A percentile compares a stretch with the other conserved stretches of the same genome.
Conservation (phyloP, 169 alveolate species). For the Eimeria brunetti region DNA sequence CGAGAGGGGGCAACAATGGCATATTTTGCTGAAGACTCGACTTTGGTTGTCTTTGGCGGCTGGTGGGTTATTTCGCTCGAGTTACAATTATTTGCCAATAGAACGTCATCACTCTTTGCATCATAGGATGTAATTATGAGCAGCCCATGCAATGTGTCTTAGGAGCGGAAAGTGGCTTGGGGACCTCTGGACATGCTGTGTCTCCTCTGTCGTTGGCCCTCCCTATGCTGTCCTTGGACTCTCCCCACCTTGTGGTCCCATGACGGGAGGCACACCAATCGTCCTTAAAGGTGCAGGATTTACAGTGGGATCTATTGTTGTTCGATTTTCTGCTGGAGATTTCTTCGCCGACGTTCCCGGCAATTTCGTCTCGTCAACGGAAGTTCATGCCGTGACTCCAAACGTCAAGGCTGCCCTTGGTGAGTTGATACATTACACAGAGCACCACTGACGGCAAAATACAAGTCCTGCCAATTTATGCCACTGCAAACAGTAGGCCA, state of each 20-base stretch:
- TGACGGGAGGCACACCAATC: conserved; percentile 94
- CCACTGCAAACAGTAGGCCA: no score
- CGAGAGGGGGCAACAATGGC: conserved; percentile 95
- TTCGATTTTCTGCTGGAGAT: conserved; percentile 92
- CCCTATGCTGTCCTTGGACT: conserved; percentile 94
- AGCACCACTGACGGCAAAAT: background rate
- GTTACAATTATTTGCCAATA: background rate
- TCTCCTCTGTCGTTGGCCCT: conserved; percentile 96
- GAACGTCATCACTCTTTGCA: background rate
- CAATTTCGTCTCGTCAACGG: conserved; percentile 90
- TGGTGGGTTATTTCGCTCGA: conserved; percentile 83
- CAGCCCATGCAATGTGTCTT: background rate
- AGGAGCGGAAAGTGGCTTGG: conserved; percentile 94
- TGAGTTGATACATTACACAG: background rate
- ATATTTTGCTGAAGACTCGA: conserved; percentile 92
- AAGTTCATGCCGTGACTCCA: conserved; percentile 93
- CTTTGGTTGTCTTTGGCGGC: conserved; percentile 95
- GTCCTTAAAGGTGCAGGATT: conserved; percentile 92
- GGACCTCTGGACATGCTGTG: conserved; percentile 93
- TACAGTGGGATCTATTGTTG: conserved; percentile 89
- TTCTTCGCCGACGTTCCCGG: conserved; percentile 91
- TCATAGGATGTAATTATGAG: background rate
- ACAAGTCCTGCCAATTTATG: background rate
- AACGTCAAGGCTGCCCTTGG: conserved; percentile 91
- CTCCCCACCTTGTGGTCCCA: conserved; percentile 94